Conservation (phyloP, 169 alveolate species). For the Plasmodium billcollinsi region DNA sequence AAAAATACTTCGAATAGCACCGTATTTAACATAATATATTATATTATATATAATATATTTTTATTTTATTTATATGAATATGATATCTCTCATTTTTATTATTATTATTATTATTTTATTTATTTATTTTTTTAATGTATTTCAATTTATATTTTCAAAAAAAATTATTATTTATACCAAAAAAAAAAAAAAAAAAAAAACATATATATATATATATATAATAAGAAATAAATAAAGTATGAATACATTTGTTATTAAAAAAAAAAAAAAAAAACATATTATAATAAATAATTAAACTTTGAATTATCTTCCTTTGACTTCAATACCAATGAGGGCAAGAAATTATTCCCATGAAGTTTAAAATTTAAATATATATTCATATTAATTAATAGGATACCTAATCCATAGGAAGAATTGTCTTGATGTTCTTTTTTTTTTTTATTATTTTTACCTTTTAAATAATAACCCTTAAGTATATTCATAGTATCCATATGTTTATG, state of each 20-base stretch:
- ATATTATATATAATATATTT: too few relatives aligned
- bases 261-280: background rate
- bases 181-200: too few relatives aligned
- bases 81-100: too few relatives aligned
- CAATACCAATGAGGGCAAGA: constrained; percentile 38
- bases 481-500: background rate
- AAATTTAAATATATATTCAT: constrained; percentile 38
- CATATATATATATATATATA: too few relatives aligned
- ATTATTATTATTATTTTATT: too few relatives aligned
- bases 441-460: constrained; percentile 23
- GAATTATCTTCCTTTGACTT: constrained; percentile 38
- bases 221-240: background rate
- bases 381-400: constrained; percentile 37
- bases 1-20: too few relatives aligned
- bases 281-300: constrained; percentile 38
- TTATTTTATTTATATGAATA: too few relatives aligned
- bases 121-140: too few relatives aligned
- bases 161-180: too few relatives aligned
- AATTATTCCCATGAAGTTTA: background rate
- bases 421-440: background rate
- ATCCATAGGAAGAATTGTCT: constrained; percentile 33
- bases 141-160: too few relatives aligned
- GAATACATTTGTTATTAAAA: background rate
- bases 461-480: constrained; percentile 27
- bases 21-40: too few relatives aligned